A percentile compares a stretch with the other conserved stretches of the same genome.
These are phyloP conservation scores for Tolypocladium guangdongense DNA, from an alignment of 2,329 filamentous ascomycete species.

Conservation along the genomic window DNA sequence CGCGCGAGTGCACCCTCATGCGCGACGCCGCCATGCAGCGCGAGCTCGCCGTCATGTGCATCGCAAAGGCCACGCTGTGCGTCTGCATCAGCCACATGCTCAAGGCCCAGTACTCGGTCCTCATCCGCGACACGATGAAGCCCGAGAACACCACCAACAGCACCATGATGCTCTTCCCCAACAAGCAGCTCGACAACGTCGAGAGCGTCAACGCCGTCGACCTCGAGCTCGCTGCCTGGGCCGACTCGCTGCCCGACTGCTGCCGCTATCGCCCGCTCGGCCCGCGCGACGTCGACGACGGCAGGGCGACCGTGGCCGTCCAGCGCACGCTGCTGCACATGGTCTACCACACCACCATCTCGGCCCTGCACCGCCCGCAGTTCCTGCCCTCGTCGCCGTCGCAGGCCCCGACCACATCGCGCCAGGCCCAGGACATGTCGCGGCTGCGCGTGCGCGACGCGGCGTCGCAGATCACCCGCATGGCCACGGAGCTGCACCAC, in stretches of 20 bases:
- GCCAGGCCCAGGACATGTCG: slow-evolving; percentile 71
- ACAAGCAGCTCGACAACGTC: slow-evolving; percentile 73
- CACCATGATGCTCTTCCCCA: slow-evolving; percentile 84
- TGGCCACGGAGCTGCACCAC: slow-evolving; percentile 65
- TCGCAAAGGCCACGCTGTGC: slow-evolving; percentile 83
- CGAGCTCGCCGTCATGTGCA: slow-evolving; percentile 77
- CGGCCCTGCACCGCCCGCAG: slow-evolving; percentile 81
- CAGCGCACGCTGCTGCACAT: slow-evolving; percentile 85
- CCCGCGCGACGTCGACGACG: slow-evolving; percentile 45
- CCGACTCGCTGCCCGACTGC: slow-evolving; percentile 56
- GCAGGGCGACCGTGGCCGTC: slow-evolving; percentile 49
- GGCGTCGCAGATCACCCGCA: slow-evolving; percentile 74
- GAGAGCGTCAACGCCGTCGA: slow-evolving; percentile 73
- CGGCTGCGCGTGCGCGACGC: slow-evolving; percentile 73
- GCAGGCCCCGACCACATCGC: slow-evolving; percentile 40
- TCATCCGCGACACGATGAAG: slow-evolving; percentile 72
- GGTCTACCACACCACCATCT: slow-evolving; percentile 86
- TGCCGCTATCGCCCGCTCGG: slow-evolving; percentile 56
- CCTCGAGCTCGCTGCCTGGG: slow-evolving; percentile 67
- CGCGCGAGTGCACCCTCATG: slow-evolving; percentile 58
- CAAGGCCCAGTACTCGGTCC: slow-evolving; percentile 81
- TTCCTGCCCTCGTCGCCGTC: slow-evolving; percentile 65
- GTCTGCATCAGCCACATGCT: slow-evolving; percentile 84
- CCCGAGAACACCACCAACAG: slow-evolving; percentile 64
- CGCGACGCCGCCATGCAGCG: slow-evolving; percentile 63